Evolutionary conservation across 495 filamentous ascomycete genomes (phyloP).

Genomic region (Astrothelium subdiscretum): DNA sequence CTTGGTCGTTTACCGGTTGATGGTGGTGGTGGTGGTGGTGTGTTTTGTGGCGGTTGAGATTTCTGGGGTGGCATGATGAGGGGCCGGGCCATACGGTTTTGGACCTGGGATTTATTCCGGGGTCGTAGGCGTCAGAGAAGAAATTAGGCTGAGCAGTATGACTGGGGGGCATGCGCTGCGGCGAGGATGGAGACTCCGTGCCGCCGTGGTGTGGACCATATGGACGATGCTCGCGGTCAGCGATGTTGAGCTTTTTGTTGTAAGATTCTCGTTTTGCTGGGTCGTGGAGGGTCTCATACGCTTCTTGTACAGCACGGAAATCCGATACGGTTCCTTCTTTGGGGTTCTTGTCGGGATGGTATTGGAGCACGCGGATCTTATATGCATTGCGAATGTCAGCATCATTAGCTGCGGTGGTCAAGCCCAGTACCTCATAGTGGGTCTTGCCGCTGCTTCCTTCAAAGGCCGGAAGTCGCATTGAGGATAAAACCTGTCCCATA

Average conservation of each 20-base stretch:
- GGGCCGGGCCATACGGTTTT: too few species aligned
- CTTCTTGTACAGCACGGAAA: background rate
- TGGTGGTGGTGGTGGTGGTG: too few species aligned
- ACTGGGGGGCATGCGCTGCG: background rate
- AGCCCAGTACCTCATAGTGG: background rate
- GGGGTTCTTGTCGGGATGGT: background rate
- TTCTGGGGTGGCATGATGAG: too few species aligned
- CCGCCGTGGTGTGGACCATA: background rate
- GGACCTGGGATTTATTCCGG: too few species aligned
- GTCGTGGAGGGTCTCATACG: background rate
- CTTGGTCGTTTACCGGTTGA: too few species aligned
- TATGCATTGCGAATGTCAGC: background rate
- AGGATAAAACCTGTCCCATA: background rate
- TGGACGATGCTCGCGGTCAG: background rate
- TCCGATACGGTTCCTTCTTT: background rate
- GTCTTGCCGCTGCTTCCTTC: background rate
- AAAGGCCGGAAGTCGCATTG: background rate
- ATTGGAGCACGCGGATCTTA: background rate
- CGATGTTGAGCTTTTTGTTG: background rate
- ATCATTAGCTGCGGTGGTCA: background rate
- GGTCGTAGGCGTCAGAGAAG: too few species aligned
- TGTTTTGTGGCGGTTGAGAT: too few species aligned
- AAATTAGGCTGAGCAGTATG: too few species aligned
- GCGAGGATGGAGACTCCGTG: background rate
- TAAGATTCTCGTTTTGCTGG: background rate